Conservation (phyloP, 257 asterid species). For the Lithospermum erythrorhizon region DNA sequence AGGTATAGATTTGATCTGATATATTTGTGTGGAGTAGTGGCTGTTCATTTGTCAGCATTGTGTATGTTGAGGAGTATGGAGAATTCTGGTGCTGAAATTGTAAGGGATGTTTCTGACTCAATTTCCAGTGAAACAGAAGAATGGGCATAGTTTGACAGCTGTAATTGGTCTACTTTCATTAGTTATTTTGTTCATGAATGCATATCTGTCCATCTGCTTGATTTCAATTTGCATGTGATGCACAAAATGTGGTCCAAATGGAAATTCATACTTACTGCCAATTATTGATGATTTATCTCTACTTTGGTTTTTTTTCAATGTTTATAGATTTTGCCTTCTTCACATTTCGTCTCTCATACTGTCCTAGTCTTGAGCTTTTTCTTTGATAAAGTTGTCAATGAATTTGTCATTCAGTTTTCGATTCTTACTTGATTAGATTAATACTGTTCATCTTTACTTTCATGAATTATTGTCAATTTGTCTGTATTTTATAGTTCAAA, state of each 20-base stretch:
- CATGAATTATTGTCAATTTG: not conserved
- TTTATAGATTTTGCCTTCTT: too few relatives aligned
- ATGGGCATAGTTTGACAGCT: constrained; percentile 9
- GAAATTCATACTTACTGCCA: not conserved
- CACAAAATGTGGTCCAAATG: not conserved
- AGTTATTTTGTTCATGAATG: constrained; percentile 11
- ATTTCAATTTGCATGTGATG: not conserved
- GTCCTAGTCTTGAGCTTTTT: too few relatives aligned
- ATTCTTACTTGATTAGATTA: too few relatives aligned
- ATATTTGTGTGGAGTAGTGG: constrained; percentile 8
- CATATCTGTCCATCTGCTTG: constrained; percentile 18
- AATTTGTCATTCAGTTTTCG: too few relatives aligned
- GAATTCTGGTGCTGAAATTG: constrained; percentile 26
- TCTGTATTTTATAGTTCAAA: not conserved
- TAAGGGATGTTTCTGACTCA: constrained; percentile 9
- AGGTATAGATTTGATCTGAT: not conserved
- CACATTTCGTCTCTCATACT: too few relatives aligned
- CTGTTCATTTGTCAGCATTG: constrained; percentile 28
- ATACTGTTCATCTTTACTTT: not conserved
- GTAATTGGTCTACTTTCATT: not conserved
- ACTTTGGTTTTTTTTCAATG: not conserved
- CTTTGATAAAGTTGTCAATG: too few relatives aligned
- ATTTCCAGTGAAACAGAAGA: constrained; percentile 8
- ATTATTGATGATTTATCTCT: not conserved
- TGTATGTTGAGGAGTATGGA: constrained; percentile 16